Percentiles rank a stretch among this genome's conserved stretches.
phyloP scores from a whole-genome alignment of 108 stramenopile species.

The Fistulifera pelliculosa region DNA sequence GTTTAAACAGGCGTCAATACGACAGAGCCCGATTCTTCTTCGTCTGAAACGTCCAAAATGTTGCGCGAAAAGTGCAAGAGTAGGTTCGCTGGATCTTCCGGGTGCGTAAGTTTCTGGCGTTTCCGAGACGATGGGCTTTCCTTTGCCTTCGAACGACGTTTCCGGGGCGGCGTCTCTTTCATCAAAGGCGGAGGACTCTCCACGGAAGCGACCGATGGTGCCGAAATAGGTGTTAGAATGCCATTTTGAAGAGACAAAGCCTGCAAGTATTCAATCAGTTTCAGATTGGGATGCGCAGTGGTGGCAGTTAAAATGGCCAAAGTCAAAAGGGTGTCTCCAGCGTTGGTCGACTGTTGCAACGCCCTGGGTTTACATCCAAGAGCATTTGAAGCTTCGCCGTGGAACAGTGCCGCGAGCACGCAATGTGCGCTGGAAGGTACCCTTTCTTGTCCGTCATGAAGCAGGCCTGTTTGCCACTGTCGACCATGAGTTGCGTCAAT shows the following conservation, averaged over 20 bases:
- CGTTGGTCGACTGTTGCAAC: constrained; percentile 21
- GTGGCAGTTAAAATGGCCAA: constrained; percentile 34
- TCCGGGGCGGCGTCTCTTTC: background rate
- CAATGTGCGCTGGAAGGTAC: constrained; percentile 47
- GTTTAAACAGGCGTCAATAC: too few relatives aligned
- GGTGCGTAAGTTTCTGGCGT: background rate
- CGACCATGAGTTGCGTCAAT: constrained; percentile 34
- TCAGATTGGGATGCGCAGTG: constrained; percentile 39
- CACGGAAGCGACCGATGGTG: too few relatives aligned
- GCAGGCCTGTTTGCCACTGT: constrained; percentile 23
- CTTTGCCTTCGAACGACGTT: background rate
- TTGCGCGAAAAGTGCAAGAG: constrained; percentile 5
- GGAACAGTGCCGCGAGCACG: constrained; percentile 46
- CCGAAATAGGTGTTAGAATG: background rate
- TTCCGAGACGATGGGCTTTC: background rate
- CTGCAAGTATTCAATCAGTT: constrained; percentile 31
- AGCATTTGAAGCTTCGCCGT: constrained; percentile 50
- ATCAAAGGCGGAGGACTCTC: background rate
- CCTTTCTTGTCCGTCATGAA: constrained; percentile 59
- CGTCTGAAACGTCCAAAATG: background rate
- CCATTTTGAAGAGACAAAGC: background rate
- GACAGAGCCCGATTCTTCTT: too few relatives aligned
- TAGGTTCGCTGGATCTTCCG: background rate
- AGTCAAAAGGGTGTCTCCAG: constrained; percentile 26
- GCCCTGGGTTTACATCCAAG: constrained; percentile 29